Percentiles rank a stretch among this genome's conserved stretches.
Conservation (phyloP, 768 basidiomycete species). For the Calocera viscosa region DNA sequence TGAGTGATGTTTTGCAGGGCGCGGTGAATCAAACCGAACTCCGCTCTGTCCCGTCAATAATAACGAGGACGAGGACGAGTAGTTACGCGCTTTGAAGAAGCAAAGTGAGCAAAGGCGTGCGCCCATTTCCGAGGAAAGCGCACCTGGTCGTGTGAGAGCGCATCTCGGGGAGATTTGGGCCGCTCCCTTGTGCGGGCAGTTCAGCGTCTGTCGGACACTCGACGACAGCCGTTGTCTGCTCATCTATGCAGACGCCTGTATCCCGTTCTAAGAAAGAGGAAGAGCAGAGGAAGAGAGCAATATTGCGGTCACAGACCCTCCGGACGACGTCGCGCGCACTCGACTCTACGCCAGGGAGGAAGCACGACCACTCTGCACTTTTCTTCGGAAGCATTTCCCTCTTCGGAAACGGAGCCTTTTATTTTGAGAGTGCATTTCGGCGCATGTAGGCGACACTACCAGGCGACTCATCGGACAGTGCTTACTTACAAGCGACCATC, state of each 20-base stretch:
- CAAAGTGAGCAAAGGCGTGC: not conserved
- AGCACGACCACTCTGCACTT: slow-evolving; percentile 3
- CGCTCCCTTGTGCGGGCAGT: not conserved
- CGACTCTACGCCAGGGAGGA: not conserved
- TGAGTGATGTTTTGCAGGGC: not conserved
- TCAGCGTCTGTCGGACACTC: not conserved
- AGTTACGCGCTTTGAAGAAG: not conserved
- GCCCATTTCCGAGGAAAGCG: not conserved
- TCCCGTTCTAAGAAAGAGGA: too few species aligned
- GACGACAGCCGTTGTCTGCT: not conserved
- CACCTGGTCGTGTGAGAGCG: slow-evolving; percentile 1
- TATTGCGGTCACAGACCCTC: not conserved
- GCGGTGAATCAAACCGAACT: not conserved
- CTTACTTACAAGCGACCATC: not conserved
- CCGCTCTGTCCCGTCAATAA: not conserved
- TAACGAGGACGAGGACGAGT: not conserved
- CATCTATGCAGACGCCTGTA: not conserved
- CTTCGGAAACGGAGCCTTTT: slow-evolving; percentile 2
- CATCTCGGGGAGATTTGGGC: not conserved
- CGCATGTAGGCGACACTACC: not conserved
- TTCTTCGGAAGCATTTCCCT: not conserved
- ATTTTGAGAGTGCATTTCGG: not conserved
- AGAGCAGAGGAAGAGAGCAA: too few species aligned
- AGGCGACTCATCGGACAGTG: not conserved
- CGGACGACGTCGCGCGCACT: not conserved